phyloP scores from a whole-genome alignment of 495 filamentous ascomycete species.

The Talaromyces thailandensis region DNA sequence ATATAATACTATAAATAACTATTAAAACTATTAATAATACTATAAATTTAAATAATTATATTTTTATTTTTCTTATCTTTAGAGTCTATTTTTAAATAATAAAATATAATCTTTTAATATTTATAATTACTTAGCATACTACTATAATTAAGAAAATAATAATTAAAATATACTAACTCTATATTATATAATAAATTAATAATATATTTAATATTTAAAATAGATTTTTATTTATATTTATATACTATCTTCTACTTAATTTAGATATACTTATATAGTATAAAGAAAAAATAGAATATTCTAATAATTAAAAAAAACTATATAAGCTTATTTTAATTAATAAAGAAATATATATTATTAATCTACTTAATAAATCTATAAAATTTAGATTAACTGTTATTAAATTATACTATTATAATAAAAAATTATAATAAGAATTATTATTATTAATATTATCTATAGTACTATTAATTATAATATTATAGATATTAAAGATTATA shows the following conservation, averaged over 20 bases:
- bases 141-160: slow-evolving; percentile 7
- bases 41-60: slow-evolving; percentile 9
- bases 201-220: slow-evolving; percentile 6
- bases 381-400: neutral
- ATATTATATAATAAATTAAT: neutral
- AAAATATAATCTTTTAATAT: neutral
- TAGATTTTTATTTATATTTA: slow-evolving; percentile 4
- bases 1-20: slow-evolving; percentile 13
- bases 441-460: neutral
- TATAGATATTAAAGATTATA: neutral
- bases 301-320: neutral
- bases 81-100: slow-evolving; percentile 11
- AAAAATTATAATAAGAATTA: neutral
- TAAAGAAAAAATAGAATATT: neutral
- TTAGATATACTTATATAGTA: slow-evolving; percentile 10
- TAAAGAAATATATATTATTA: neutral
- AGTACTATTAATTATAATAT: neutral
- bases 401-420: neutral
- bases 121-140: slow-evolving; percentile 4
- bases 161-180: neutral
- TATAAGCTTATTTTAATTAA: neutral
- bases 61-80: slow-evolving; percentile 7
- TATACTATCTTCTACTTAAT: slow-evolving; percentile 4
- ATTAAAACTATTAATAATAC: slow-evolving; percentile 12
- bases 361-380: neutral